Conservation (phyloP, 2,329 filamentous ascomycete species). For the Fonsecaea monophora region DNA sequence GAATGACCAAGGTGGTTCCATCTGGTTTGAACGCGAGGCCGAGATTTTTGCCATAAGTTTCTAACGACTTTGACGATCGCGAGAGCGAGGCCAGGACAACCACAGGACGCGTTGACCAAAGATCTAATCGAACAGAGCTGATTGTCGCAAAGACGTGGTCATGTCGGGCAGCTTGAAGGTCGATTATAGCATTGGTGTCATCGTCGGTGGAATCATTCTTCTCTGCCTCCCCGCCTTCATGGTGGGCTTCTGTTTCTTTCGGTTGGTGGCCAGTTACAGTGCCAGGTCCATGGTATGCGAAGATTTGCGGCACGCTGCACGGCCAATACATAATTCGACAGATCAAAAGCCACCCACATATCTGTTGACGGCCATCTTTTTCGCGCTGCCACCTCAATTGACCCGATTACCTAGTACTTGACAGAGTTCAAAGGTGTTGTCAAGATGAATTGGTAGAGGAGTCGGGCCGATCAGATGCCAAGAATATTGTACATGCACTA, state of each 20-base stretch:
- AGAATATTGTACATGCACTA: background rate
- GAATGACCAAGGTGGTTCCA: constrained; percentile 87
- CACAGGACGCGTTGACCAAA: constrained; percentile 97
- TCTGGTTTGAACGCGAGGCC: constrained; percentile 88
- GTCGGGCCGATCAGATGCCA: background rate
- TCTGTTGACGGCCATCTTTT: constrained; percentile 18
- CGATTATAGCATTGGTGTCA: constrained; percentile 61
- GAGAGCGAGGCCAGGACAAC: constrained; percentile 85
- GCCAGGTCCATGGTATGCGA: constrained; percentile 56
- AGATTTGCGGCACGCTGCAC: constrained; percentile 57
- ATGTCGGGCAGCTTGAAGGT: constrained; percentile 76
- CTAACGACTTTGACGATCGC: constrained; percentile 79
- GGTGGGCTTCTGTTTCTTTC: constrained; percentile 42
- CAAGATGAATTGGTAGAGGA: background rate
- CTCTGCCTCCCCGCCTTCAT: constrained; percentile 33
- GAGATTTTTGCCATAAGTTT: constrained; percentile 83
- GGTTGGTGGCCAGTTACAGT: constrained; percentile 42
- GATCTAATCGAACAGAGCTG: constrained; percentile 81
- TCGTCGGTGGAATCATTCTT: background rate
- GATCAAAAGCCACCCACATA: constrained; percentile 32
- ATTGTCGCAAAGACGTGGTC: constrained; percentile 88
- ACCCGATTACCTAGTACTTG: background rate
- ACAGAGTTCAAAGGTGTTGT: background rate
- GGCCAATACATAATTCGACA: constrained; percentile 55
- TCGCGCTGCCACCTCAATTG: background rate